Base-by-base conservation (phyloP, 352 stramenopile genomes). In the Thalassiosira exigua region DNA sequence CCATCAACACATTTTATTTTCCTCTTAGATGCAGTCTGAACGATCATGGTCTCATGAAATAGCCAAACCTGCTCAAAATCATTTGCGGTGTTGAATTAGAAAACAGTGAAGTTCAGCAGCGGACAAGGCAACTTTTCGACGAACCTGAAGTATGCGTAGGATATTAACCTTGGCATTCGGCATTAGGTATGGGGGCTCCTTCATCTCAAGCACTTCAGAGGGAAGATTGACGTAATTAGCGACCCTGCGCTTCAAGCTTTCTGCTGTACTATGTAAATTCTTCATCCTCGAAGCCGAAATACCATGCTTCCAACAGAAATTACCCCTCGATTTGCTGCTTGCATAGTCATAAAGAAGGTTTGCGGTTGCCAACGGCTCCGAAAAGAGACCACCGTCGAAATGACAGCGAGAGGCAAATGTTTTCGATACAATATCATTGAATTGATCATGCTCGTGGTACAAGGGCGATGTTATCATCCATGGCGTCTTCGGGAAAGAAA, bases 371-470 rank as follows among this genome's bases (percentile, higher is more conserved):
- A 94, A 50, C 4, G 91, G 90, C 50, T 96, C 92, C 7, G 88
- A 94, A 53, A 90, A 94, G 12, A 93, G 62, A 24, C 89, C 89
- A 12, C 66, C 78, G 74, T 95, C 92, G 68, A 94, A 95, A 33
- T 84, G 75, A 61, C 67, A 85, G 72, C 83, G 75, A 22, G 88
- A 75, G 30, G 81, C 58, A 65, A 89, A 93, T 39, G 82, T 85
- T 30, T 78, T 77, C 5, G 66, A 75, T 17, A 77, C 33, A 69
- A 79, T 72, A n/a, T 76, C 62, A 52, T 94, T 92, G 57, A 86
- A 94, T 12, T 81, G 70, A 2, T 69, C 59, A 4, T 82, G 66
- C 57, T 88, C 78, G 52, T 94, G 88, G 52, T 93, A 88, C 32
- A 94, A 67, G 27, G 86, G 87, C 70, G 79, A 91, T 27, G 88